Conservation (phyloP, 768 basidiomycete genomes). For the Naganishia vishniacii region DNA sequence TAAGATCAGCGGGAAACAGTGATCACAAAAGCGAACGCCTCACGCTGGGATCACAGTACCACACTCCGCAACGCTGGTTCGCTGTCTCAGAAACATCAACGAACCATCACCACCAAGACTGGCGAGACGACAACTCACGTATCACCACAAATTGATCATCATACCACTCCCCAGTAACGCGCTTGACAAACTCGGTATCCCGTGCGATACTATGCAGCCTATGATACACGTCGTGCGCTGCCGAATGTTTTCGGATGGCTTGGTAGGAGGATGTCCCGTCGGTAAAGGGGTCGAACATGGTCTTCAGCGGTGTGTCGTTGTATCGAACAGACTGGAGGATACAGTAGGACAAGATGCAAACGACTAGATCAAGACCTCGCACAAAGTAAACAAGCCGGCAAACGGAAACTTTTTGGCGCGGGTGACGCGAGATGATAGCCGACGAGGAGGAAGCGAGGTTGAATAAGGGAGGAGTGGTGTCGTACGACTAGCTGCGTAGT, state of each 20-base stretch:
- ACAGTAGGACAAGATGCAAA: too few species aligned
- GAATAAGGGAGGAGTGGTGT: too few species aligned
- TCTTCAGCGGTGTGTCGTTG: too few species aligned
- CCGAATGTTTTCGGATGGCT: conserved; percentile 39
- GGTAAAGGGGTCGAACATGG: conserved; percentile 15
- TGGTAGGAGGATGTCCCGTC: conserved; percentile 15
- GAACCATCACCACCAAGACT: neutral
- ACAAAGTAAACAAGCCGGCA: conserved; percentile 22
- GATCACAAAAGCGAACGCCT: neutral
- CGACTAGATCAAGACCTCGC: too few species aligned
- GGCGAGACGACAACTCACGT: conserved; percentile 53
- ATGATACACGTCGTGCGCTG: conserved; percentile 65
- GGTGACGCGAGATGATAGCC: neutral
- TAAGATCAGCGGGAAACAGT: neutral
- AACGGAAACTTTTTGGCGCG: conserved; percentile 14
- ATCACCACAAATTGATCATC: conserved; percentile 41
- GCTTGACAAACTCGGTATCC: conserved; percentile 66
- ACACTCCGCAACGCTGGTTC: conserved; percentile 87
- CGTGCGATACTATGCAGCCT: conserved; percentile 78
- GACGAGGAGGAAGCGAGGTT: neutral
- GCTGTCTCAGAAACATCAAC: conserved; percentile 52
- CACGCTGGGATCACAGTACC: conserved; percentile 75
- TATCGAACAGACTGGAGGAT: too few species aligned
- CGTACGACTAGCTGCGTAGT: too few species aligned
- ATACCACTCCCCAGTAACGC: conserved; percentile 54